These are phyloP conservation scores for Benincasa hispida DNA, from an alignment of 306 rosid genomes.

Conservation along the genomic window DNA sequence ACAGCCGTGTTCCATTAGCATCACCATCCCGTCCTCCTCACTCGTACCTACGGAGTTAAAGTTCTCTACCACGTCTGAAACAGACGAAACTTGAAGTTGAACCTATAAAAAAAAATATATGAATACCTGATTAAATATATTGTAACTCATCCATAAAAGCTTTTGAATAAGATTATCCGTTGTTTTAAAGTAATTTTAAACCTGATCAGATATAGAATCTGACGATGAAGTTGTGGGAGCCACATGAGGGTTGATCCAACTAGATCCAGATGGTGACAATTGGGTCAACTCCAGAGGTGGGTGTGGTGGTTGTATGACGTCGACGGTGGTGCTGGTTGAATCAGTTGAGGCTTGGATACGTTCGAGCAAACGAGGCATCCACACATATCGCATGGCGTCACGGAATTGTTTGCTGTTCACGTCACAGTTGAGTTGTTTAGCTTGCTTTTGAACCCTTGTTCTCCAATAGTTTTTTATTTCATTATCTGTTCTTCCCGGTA, in stretches of 20 bases:
- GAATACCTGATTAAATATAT: not conserved
- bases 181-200: not conserved
- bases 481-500: conserved; percentile 89
- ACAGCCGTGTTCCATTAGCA: not conserved
- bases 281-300: not conserved
- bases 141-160: not conserved
- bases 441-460: conserved; percentile 87
- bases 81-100: conserved; percentile 7
- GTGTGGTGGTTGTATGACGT: not conserved
- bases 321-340: not conserved
- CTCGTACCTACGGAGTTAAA: not conserved
- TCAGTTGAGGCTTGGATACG: conserved; percentile 37
- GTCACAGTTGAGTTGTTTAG: conserved; percentile 76
- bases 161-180: not conserved
- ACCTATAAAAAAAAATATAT: not conserved
- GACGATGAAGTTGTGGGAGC: not conserved
- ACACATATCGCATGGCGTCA: conserved; percentile 60
- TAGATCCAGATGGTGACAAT: not conserved
- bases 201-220: not conserved
- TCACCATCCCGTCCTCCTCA: conserved; percentile 5
- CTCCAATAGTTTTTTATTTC: conserved; percentile 97
- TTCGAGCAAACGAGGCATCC: conserved; percentile 88
- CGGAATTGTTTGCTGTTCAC: conserved; percentile 81
- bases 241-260: not conserved
- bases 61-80: conserved; percentile 16